Evolutionary conservation across 345 rosid species (phyloP).

Genomic region (Heritiera littoralis): DNA sequence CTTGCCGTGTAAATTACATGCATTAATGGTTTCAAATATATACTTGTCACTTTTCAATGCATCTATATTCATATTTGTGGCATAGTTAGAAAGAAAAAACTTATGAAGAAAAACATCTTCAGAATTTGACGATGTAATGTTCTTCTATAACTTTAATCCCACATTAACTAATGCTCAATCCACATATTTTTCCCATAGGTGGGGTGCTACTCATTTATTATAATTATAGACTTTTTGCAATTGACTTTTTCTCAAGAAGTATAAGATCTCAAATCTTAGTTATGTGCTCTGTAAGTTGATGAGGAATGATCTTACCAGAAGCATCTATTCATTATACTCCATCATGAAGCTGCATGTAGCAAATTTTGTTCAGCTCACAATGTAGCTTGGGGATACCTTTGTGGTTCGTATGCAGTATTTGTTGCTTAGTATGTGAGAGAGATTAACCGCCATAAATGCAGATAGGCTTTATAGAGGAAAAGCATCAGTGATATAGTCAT

Average conservation of each 20-base stretch:
- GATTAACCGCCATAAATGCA: background rate
- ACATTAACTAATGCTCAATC: background rate
- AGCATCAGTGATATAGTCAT: background rate
- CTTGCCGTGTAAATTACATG: background rate
- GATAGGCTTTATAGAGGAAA: background rate
- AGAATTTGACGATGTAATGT: background rate
- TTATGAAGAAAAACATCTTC: background rate
- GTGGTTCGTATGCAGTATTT: background rate
- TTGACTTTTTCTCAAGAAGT: background rate
- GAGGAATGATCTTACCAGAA: background rate
- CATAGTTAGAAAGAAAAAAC: background rate
- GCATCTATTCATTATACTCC: background rate
- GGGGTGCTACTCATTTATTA: background rate
- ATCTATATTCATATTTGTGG: background rate
- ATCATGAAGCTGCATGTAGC: background rate
- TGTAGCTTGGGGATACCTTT: background rate
- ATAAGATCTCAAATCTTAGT: background rate
- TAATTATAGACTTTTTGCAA: background rate
- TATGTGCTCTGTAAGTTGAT: background rate
- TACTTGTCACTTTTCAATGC: background rate
- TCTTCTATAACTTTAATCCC: background rate
- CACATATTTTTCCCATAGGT: background rate
- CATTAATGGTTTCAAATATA: background rate
- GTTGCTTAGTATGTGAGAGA: background rate
- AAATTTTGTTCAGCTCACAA: background rate